These are phyloP conservation scores for Amesomyces nigricolor DNA, from an alignment of 2,329 filamentous ascomycete species.

Conservation along the genomic window DNA sequence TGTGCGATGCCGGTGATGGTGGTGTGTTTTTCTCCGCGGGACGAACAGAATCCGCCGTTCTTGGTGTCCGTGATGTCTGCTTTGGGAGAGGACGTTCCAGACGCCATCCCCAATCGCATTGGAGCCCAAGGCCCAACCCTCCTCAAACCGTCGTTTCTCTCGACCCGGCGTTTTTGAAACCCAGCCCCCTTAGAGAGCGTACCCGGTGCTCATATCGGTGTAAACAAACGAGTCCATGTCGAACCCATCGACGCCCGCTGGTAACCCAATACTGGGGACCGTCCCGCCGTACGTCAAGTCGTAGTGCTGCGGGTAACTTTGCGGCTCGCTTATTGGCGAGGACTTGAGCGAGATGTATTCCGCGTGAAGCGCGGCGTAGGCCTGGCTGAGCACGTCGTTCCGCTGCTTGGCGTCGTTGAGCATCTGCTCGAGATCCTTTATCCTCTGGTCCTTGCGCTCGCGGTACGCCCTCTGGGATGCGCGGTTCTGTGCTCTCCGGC, in stretches of 20 bases:
- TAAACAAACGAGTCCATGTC: conserved; percentile 32
- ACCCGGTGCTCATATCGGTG: conserved; percentile 25
- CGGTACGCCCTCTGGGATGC: conserved; percentile 57
- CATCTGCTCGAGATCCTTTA: conserved; percentile 56
- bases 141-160: too few species aligned
- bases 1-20: too few species aligned
- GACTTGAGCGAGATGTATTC: conserved; percentile 39
- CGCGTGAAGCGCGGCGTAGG: conserved; percentile 46
- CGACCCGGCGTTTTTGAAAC: too few species aligned
- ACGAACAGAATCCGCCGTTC: too few species aligned
- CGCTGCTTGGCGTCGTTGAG: conserved; percentile 49
- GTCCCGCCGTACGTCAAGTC: conserved; percentile 16
- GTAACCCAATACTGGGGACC: conserved; percentile 18
- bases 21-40: too few species aligned
- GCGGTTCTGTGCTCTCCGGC: conserved; percentile 54
- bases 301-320: conserved; percentile 6
- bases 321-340: conserved; percentile 27
- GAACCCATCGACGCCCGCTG: conserved; percentile 23
- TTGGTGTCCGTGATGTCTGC: too few species aligned
- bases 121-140: too few species aligned
- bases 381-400: conserved; percentile 50
- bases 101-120: too few species aligned
- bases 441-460: conserved; percentile 59
- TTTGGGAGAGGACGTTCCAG: too few species aligned
- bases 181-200: conserved; percentile 1